These are phyloP conservation scores for Periconia sp. DNA, from an alignment of 2,329 filamentous ascomycete species.

Conservation along the genomic window DNA sequence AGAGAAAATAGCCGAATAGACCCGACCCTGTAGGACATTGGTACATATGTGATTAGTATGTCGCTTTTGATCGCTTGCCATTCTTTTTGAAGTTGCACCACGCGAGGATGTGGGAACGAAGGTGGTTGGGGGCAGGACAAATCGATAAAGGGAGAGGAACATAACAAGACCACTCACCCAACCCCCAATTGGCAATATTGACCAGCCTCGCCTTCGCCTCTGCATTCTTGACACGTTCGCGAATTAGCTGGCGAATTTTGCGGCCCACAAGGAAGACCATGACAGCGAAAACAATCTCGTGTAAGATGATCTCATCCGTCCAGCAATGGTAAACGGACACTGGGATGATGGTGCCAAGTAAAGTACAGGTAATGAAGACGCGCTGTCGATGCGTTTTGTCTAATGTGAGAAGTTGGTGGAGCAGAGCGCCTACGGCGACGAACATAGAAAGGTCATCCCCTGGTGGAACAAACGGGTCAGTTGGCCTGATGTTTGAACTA, in stretches of 20 bases:
- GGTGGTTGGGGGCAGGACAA: background rate
- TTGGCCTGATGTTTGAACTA: background rate
- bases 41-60: background rate
- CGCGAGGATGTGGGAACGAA: background rate
- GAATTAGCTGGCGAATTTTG: constrained; percentile 30
- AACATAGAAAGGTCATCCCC: constrained; percentile 64
- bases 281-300: constrained; percentile 44
- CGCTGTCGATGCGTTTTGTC: constrained; percentile 30
- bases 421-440: constrained; percentile 54
- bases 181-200: constrained; percentile 30
- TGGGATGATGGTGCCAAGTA: constrained; percentile 33
- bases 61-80: background rate
- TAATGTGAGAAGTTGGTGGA: constrained; percentile 53
- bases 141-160: background rate
- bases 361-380: constrained; percentile 23
- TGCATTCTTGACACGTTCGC: constrained; percentile 24
- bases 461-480: constrained; percentile 8
- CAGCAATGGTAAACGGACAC: constrained; percentile 41
- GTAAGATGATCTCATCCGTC: constrained; percentile 43
- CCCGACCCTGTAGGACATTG: constrained; percentile 13
- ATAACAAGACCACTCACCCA: constrained; percentile 17
- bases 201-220: constrained; percentile 24
- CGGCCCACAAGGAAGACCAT: constrained; percentile 45
- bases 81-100: background rate
- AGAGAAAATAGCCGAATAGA: constrained; percentile 56